phyloP scores from a whole-genome alignment of 106 monocot genomes.

The Apostasia ramifera region DNA sequence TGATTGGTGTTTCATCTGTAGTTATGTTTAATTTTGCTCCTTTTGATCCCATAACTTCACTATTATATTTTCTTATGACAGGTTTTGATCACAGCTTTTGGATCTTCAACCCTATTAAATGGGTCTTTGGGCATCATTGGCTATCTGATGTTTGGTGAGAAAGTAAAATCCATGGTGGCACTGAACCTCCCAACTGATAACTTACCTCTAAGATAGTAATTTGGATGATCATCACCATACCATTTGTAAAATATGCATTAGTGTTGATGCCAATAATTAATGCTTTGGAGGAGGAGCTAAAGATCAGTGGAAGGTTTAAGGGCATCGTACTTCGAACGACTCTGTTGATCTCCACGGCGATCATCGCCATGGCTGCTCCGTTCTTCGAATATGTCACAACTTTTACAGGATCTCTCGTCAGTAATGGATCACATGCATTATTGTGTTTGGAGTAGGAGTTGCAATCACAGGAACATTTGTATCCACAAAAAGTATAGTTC shows the following conservation, averaged over 20 bases:
- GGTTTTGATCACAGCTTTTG: not conserved
- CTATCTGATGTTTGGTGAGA: conserved; percentile 2
- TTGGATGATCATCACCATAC: not conserved
- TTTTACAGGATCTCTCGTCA: not conserved
- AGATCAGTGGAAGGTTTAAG: not conserved
- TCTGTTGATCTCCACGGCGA: not conserved
- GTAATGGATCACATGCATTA: not conserved
- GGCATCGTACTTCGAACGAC: not conserved
- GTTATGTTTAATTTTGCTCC: no score
- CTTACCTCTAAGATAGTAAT: not conserved
- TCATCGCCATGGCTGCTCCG: not conserved
- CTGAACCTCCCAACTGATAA: not conserved
- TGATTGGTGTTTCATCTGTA: no score
- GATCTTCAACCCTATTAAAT: not conserved
- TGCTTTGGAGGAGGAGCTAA: not conserved
- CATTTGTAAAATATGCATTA: not conserved
- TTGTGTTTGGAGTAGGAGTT: not conserved
- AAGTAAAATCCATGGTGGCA: not conserved
- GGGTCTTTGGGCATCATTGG: not conserved
- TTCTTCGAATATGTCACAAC: not conserved
- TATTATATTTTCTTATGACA: not conserved
- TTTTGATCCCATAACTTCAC: no score
- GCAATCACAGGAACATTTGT: not conserved
- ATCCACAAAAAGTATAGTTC: not conserved
- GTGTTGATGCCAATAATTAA: not conserved